Evolutionary conservation across 306 rosid species (phyloP).

Genomic region (Quercus engelmannii): DNA sequence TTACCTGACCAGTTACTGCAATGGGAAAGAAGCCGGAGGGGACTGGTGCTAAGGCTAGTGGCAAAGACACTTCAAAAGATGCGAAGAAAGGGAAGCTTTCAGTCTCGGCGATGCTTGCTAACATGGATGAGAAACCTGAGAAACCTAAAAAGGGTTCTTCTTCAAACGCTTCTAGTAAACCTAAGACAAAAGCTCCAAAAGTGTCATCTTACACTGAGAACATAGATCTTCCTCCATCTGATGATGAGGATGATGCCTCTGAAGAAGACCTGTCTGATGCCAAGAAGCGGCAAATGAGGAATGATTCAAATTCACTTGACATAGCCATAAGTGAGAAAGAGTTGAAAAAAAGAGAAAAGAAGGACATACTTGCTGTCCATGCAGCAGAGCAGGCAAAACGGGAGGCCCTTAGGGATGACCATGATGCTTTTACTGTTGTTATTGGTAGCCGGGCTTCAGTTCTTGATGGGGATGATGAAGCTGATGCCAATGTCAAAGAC

Average conservation of each 20-base stretch:
- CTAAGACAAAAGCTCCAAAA: constrained; percentile 50
- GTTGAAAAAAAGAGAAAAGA: constrained; percentile 56
- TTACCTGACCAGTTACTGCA: not conserved
- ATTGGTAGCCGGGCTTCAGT: constrained; percentile 59
- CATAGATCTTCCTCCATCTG: constrained; percentile 68
- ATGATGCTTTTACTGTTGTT: constrained; percentile 75
- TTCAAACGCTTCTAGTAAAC: constrained; percentile 26
- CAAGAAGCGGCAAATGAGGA: constrained; percentile 30
- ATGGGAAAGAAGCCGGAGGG: constrained; percentile 36
- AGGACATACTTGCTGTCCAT: constrained; percentile 51
- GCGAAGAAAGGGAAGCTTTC: constrained; percentile 31
- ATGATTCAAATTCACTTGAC: constrained; percentile 36
- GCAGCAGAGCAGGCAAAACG: constrained; percentile 48
- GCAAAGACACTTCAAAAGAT: constrained; percentile 19
- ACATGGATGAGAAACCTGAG: constrained; percentile 34
- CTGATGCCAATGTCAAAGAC: constrained; percentile 60
- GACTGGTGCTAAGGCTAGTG: constrained; percentile 11
- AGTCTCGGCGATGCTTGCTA: constrained; percentile 34
- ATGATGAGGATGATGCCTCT: constrained; percentile 41
- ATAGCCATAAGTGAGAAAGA: constrained; percentile 42
- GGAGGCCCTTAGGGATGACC: constrained; percentile 67
- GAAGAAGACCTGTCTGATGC: constrained; percentile 24
- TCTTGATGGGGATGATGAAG: constrained; percentile 59
- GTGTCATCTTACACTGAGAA: constrained; percentile 38
- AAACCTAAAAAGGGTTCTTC: constrained; percentile 39